phyloP scores from a whole-genome alignment of 805 yeast genomes.

The Candida sphagnicola region DNA sequence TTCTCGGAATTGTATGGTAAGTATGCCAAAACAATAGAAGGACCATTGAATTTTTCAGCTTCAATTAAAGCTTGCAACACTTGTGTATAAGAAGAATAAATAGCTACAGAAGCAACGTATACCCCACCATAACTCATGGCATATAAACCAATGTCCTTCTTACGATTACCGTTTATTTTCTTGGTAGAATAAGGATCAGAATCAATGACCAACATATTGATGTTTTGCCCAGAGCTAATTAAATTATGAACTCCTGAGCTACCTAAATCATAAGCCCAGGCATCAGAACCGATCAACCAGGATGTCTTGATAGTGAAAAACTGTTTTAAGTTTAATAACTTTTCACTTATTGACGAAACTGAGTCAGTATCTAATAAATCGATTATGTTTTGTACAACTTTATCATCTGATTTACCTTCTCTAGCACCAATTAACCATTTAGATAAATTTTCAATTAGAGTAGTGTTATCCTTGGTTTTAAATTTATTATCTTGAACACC shows the following conservation, averaged over 20 bases:
- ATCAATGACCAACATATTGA: slow-evolving; percentile 84
- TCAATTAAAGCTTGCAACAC: slow-evolving; percentile 83
- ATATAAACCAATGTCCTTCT: slow-evolving; percentile 89
- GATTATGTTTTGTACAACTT: slow-evolving; percentile 28
- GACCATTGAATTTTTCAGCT: slow-evolving; percentile 87
- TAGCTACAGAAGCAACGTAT: slow-evolving; percentile 92
- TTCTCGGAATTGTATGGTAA: slow-evolving; percentile 68
- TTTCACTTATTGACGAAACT: slow-evolving; percentile 34
- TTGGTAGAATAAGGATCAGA: slow-evolving; percentile 61
- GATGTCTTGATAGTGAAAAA: slow-evolving; percentile 47
- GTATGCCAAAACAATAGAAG: slow-evolving; percentile 87
- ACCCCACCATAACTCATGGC: slow-evolving; percentile 90
- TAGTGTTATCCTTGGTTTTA: slow-evolving; percentile 40
- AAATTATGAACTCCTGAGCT: slow-evolving; percentile 87
- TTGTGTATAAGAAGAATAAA: slow-evolving; percentile 91
- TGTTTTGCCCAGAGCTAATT: slow-evolving; percentile 66
- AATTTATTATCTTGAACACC: slow-evolving; percentile 45
- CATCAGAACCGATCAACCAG: slow-evolving; percentile 92
- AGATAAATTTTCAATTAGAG: slow-evolving; percentile 55
- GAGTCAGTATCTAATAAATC: slow-evolving; percentile 37
- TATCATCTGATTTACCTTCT: slow-evolving; percentile 23
- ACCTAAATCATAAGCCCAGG: slow-evolving; percentile 94
- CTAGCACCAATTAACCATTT: slow-evolving; percentile 63
- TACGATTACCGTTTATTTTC: slow-evolving; percentile 49
- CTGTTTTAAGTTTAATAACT: slow-evolving; percentile 44